Base-by-base conservation (phyloP, 2,329 filamentous ascomycete genomes). In the Colletotrichum echinochloae region DNA sequence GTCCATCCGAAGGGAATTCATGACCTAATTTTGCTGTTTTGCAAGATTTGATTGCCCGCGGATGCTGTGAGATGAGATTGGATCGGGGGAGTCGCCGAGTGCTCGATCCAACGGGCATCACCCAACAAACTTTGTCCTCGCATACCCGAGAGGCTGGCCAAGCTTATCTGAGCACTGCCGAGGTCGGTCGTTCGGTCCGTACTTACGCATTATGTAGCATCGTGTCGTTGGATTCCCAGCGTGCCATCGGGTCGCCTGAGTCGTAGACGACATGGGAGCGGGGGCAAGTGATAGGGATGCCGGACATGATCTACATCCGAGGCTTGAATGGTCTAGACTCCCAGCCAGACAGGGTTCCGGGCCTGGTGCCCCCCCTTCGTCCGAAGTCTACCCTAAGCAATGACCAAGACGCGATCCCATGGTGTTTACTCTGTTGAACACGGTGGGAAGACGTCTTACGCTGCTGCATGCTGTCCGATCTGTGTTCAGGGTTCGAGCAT, bases 41-140 rank as follows among this genome's bases (percentile, higher is more conserved):
- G 35, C 63, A 61, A 61, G 35, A 56, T 48, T 51, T 48, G 57
- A 63, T 70, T 60, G 51, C 49, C 30, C 52, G 26, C 49, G 46
- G 67, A 67, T 37, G 67, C 62, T 65, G 66, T 37, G 41, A 60
- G 57, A 49, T 41, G 37, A 51, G 44, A 51, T 44, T 56, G 41
- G 62, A 39, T 30, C 39, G 39, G 41, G 39, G 26, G 30, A 49
- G 39, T 23, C 57, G 64, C 57, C 57, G 62, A 63, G 64, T 62
- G 41, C 35, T 62, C 41, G 35, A 39, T 49, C 44, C 52, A 70
- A 67, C 67, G 67, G 67, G 64, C 65, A 44, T 14, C 44, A n/a
- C 57, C 39, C 64, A 54, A 62, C 64, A 70, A 60, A 67, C 64
- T 70, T 62, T 63, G 56, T 51, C 56, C 67, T 70, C 64, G 67